Evolutionary conservation across 306 rosid genomes (phyloP).

Genomic region (Trifolium repens): DNA sequence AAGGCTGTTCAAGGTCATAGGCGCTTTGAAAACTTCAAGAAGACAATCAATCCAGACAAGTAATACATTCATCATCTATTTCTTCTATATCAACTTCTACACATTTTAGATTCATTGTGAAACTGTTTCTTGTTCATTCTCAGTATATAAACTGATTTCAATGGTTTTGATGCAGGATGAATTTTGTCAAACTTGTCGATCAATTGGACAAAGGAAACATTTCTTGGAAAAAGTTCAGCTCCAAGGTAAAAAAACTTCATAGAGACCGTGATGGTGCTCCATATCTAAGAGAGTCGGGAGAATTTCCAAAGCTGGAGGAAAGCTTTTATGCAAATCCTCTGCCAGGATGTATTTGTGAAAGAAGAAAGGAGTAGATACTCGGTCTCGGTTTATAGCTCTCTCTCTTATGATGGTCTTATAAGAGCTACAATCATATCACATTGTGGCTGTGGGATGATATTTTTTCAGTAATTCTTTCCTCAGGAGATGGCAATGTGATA

Average conservation of each 20-base stretch:
- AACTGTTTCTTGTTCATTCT: constrained; percentile 22
- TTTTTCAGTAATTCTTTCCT: constrained; percentile 10
- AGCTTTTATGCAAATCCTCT: constrained; percentile 92
- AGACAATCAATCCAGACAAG: constrained; percentile 97
- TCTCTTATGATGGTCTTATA: constrained; percentile 25
- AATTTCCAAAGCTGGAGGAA: constrained; percentile 93
- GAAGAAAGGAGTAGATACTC: constrained; percentile 43
- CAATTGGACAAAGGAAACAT: constrained; percentile 75
- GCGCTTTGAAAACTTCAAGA: constrained; percentile 90
- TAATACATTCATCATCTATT: constrained; percentile 43
- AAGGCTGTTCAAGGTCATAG: constrained; percentile 99
- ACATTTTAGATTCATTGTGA: constrained; percentile 11
- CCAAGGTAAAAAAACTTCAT: constrained; percentile 77
- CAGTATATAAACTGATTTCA: constrained; percentile 10
- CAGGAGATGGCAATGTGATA: constrained; percentile 37
- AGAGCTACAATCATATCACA: constrained; percentile 41
- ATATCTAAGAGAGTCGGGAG: constrained; percentile 73
- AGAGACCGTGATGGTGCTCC: constrained; percentile 79
- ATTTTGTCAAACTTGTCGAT: constrained; percentile 85
- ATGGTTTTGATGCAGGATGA: constrained; percentile 66
- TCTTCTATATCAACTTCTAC: constrained; percentile 26
- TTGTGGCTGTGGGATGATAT: constrained; percentile 21
- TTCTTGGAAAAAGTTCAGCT: constrained; percentile 85
- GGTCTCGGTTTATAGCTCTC: constrained; percentile 8
- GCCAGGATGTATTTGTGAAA: constrained; percentile 88